phyloP scores from a whole-genome alignment of 2,329 filamentous ascomycete species.

The Colletotrichum scovillei region DNA sequence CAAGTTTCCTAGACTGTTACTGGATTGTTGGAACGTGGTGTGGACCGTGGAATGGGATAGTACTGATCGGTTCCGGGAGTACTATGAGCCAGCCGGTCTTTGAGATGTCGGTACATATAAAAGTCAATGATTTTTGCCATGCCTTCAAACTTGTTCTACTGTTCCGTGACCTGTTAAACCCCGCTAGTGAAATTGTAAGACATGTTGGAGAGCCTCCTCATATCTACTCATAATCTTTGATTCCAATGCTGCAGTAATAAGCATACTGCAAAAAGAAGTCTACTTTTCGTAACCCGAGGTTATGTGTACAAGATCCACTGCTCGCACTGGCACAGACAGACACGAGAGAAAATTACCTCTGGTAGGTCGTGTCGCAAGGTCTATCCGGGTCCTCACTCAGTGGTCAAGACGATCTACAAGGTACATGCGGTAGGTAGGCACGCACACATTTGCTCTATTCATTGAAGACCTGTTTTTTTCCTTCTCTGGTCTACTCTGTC shows the following conservation, averaged over 20 bases:
- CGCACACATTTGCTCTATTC: not conserved
- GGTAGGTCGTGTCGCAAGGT: too few species aligned
- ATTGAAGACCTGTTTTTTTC: not conserved
- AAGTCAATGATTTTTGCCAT: not conserved
- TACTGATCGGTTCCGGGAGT: conserved; percentile 76
- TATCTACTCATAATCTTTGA: too few species aligned
- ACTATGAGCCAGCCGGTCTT: conserved; percentile 67
- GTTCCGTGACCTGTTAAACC: not conserved
- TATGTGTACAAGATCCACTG: too few species aligned
- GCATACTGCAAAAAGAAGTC: too few species aligned
- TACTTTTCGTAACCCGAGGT: too few species aligned
- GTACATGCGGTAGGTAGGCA: not conserved
- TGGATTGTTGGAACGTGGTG: conserved; percentile 82
- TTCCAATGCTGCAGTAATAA: too few species aligned
- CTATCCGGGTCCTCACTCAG: not conserved
- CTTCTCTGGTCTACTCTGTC: not conserved
- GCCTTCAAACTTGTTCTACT: not conserved
- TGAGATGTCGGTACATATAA: conserved; percentile 8
- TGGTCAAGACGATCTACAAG: not conserved
- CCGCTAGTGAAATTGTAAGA: not conserved
- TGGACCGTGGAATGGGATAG: conserved; percentile 72
- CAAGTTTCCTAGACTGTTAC: conserved; percentile 81
- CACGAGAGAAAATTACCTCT: too few species aligned
- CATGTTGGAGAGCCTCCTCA: not conserved
- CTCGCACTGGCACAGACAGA: too few species aligned